These are phyloP conservation scores for Teratosphaeria pseudoeucalypti DNA, from an alignment of 2,329 filamentous ascomycete genomes.

Conservation along the genomic window DNA sequence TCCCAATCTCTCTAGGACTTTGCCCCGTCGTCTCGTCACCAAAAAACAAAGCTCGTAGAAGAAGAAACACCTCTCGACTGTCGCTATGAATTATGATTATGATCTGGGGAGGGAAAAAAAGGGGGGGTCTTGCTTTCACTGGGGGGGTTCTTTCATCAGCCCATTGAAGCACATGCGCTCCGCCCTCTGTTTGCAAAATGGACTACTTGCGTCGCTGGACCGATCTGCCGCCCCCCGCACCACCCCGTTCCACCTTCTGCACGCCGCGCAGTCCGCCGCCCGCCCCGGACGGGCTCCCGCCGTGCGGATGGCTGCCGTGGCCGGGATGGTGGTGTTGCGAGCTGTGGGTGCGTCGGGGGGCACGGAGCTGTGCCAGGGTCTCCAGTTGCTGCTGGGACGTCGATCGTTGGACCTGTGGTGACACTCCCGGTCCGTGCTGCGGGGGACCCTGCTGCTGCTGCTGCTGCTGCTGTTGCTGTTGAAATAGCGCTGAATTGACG, in stretches of 20 bases:
- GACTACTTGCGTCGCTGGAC: slow-evolving; percentile 1
- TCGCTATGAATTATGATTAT: not conserved
- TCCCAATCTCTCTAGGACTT: too few relatives aligned
- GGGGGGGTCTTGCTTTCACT: not conserved
- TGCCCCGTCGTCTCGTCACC: too few relatives aligned
- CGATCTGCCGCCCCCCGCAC: not conserved
- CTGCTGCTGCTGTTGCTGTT: slow-evolving; percentile 7
- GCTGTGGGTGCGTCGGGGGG: slow-evolving; percentile 12
- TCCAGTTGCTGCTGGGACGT: slow-evolving; percentile 5
- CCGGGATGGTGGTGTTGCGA: slow-evolving; percentile 4
- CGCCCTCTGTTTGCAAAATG: too few relatives aligned
- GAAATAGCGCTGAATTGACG: slow-evolving; percentile 10
- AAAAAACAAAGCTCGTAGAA: not conserved
- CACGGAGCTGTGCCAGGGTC: slow-evolving; percentile 18
- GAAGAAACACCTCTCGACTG: not conserved
- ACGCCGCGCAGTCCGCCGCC: slow-evolving; percentile 1
- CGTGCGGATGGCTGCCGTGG: not conserved
- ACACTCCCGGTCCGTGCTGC: not conserved
- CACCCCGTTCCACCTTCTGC: slow-evolving; percentile 2
- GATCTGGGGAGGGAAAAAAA: too few relatives aligned
- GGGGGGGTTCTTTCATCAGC: too few relatives aligned
- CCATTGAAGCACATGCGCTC: not conserved
- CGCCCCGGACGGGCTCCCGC: slow-evolving; percentile 1
- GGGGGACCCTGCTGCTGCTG: slow-evolving; percentile 3
- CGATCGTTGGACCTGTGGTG: not conserved